Conservation (phyloP, 768 basidiomycete genomes). For the Hygrophoropsis aurantiaca region DNA sequence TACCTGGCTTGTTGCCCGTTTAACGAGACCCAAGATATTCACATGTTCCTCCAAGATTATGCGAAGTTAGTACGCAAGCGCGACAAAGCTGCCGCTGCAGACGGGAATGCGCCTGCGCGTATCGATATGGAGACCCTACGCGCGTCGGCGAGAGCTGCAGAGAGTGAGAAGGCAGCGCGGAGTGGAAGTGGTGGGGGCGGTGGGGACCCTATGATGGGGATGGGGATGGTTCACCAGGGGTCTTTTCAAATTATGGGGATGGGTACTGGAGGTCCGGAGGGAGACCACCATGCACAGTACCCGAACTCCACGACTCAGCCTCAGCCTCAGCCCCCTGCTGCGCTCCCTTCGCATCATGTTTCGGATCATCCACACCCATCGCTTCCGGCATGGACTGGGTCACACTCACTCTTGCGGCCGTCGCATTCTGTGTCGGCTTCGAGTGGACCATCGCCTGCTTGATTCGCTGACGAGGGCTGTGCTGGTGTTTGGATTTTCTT, state of each 20-base stretch:
- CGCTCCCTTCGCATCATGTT: background rate
- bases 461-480: background rate
- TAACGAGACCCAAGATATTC: background rate
- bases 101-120: constrained; percentile 42
- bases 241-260: constrained; percentile 51
- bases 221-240: constrained; percentile 44
- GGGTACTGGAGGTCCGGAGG: background rate
- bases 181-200: background rate
- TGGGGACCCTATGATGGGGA: constrained; percentile 22
- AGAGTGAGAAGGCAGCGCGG: constrained; percentile 31
- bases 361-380: constrained; percentile 22
- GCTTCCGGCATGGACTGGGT: constrained; percentile 19
- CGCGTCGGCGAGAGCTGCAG: constrained; percentile 65
- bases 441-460: constrained; percentile 34
- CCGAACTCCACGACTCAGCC: constrained; percentile 8
- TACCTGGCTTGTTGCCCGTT: constrained; percentile 16
- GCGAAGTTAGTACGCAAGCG: constrained; percentile 81
- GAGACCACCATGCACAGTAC: background rate
- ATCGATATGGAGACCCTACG: constrained; percentile 79
- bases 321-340: background rate
- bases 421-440: constrained; percentile 38
- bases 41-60: constrained; percentile 51
- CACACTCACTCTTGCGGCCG: constrained; percentile 47
- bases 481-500: no score
- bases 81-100: constrained; percentile 59